These are phyloP conservation scores for Tothia fuscella DNA, from an alignment of 2,329 filamentous ascomycete species.

Conservation along the genomic window DNA sequence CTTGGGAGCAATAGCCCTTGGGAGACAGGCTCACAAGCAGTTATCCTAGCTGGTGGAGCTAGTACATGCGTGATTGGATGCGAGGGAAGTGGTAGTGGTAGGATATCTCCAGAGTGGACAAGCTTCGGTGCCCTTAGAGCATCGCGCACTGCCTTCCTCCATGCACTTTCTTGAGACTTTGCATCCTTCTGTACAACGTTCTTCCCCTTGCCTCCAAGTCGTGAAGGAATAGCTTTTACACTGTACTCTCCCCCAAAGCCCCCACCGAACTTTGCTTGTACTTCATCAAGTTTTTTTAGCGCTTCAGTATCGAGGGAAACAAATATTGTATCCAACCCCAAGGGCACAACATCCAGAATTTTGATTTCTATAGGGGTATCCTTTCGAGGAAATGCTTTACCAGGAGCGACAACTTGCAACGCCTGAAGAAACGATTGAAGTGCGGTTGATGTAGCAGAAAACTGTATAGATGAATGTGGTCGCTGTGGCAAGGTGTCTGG, in stretches of 20 bases:
- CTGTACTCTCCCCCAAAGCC: slow-evolving; percentile 31
- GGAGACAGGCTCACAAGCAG: slow-evolving; percentile 86
- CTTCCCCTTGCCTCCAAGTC: slow-evolving; percentile 22
- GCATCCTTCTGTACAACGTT: background rate
- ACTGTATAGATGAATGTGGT: slow-evolving; percentile 66
- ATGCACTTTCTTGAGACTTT: slow-evolving; percentile 20
- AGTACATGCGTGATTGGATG: slow-evolving; percentile 81
- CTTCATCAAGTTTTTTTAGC: slow-evolving; percentile 66
- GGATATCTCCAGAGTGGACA: slow-evolving; percentile 71
- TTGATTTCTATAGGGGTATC: slow-evolving; percentile 74
- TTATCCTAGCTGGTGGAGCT: slow-evolving; percentile 73
- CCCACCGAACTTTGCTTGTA: slow-evolving; percentile 70
- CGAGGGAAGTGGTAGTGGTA: slow-evolving; percentile 63
- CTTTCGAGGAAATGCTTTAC: slow-evolving; percentile 56
- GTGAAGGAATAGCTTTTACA: slow-evolving; percentile 10
- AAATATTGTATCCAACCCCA: slow-evolving; percentile 74
- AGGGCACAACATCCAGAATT: slow-evolving; percentile 65
- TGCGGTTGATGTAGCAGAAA: slow-evolving; percentile 58
- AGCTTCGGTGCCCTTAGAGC: slow-evolving; percentile 62
- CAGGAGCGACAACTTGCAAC: slow-evolving; percentile 62
- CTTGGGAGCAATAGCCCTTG: slow-evolving; percentile 68
- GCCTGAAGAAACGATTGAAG: slow-evolving; percentile 69
- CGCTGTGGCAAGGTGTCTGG: slow-evolving; percentile 24
- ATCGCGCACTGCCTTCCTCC: slow-evolving; percentile 46
- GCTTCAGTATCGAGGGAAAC: slow-evolving; percentile 75